Percentiles rank a stretch among this genome's conserved stretches.
phyloP scores from a whole-genome alignment of 129 eudicot species.

The Saposhnikovia divaricata region DNA sequence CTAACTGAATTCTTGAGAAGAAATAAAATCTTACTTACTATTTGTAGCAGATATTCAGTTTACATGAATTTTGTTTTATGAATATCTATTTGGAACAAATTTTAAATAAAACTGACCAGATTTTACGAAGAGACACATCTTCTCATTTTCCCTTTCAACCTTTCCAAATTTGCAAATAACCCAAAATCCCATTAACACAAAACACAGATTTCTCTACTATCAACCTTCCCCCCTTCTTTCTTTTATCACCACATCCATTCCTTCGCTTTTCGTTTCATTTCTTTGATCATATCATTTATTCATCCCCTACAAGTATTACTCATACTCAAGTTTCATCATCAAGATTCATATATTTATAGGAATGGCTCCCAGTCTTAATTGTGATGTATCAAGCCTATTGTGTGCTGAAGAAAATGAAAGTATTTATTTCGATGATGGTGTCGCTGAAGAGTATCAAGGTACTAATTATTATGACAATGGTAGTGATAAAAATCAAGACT shows the following conservation, averaged over 20 bases:
- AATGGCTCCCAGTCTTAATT: constrained; percentile 65
- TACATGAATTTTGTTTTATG: too few relatives aligned
- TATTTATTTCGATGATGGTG: constrained; percentile 22
- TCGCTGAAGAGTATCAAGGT: constrained; percentile 19
- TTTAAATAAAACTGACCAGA: too few relatives aligned
- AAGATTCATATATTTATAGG: too few relatives aligned
- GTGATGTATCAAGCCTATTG: constrained; percentile 8
- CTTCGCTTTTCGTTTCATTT: not conserved
- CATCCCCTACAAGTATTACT: not conserved
- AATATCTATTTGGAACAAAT: too few relatives aligned
- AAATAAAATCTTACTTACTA: too few relatives aligned
- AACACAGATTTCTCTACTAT: not conserved
- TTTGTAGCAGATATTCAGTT: too few relatives aligned
- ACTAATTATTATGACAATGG: constrained; percentile 16
- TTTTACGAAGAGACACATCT: not conserved
- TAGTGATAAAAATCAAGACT: constrained; percentile 20
- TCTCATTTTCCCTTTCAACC: not conserved
- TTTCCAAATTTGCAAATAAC: not conserved
- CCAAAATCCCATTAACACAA: not conserved
- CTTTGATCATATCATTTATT: not conserved
- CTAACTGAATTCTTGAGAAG: too few relatives aligned
- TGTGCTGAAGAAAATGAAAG: too few relatives aligned
- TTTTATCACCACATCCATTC: not conserved
- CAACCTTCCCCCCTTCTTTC: not conserved
- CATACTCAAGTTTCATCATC: too few relatives aligned